phyloP scores from a whole-genome alignment of 495 filamentous ascomycete species.

The Aspergillus saccharolyticus region DNA sequence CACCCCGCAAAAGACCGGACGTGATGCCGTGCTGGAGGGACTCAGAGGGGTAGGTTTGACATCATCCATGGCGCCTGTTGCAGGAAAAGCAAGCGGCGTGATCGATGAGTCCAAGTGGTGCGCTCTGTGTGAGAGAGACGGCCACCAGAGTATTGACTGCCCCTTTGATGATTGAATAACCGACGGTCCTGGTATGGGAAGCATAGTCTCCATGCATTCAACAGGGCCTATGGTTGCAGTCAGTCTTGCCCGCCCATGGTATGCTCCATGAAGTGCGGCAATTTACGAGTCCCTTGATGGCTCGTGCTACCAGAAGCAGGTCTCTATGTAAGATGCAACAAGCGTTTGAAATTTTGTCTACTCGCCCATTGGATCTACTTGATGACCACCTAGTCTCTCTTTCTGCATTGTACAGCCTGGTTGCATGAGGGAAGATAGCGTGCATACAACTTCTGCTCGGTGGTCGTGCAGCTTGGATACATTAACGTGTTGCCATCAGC shows the following conservation, averaged over 20 bases:
- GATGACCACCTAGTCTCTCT: slow-evolving; percentile 6
- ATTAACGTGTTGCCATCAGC: background rate
- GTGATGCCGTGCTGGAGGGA: slow-evolving; percentile 58
- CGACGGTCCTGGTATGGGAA: slow-evolving; percentile 10
- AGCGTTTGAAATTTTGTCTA: background rate
- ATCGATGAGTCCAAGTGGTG: slow-evolving; percentile 91
- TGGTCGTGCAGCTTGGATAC: background rate
- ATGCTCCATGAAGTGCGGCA: background rate
- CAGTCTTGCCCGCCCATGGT: background rate
- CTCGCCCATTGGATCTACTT: background rate
- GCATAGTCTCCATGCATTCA: background rate
- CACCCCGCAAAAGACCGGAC: slow-evolving; percentile 34
- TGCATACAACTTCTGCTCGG: background rate
- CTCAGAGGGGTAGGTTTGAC: slow-evolving; percentile 51
- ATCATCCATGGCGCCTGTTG: slow-evolving; percentile 46
- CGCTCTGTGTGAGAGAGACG: slow-evolving; percentile 91
- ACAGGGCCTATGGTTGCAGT: background rate
- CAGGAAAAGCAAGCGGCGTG: slow-evolving; percentile 74
- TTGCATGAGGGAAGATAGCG: background rate
- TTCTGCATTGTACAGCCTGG: slow-evolving; percentile 2
- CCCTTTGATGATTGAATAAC: slow-evolving; percentile 78
- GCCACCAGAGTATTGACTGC: slow-evolving; percentile 93
- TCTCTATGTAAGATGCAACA: background rate
- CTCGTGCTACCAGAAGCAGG: background rate
- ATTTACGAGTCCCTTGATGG: background rate